Conservation (phyloP, 805 yeast genomes). For the Yarrowia deformans region DNA sequence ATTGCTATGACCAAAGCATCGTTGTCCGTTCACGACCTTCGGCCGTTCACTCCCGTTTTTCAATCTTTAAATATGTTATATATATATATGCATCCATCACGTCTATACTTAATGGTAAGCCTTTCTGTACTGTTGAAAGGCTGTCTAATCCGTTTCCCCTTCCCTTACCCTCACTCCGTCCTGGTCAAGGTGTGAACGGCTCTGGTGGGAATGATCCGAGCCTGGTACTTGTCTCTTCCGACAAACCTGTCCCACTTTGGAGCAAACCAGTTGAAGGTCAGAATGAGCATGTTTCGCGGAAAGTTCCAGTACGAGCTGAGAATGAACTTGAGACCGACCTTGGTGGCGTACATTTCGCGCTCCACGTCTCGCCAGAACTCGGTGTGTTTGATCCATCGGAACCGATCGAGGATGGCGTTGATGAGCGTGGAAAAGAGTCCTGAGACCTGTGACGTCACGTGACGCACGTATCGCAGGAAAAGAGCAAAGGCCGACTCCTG, state of each 20-base stretch:
- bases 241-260: slow-evolving; percentile 77
- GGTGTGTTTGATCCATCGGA: slow-evolving; percentile 38
- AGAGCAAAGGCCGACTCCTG: background rate
- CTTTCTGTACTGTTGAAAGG: background rate
- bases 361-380: slow-evolving; percentile 56
- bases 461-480: slow-evolving; percentile 3
- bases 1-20: no score
- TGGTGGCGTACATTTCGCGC: slow-evolving; percentile 60
- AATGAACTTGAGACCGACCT: slow-evolving; percentile 69
- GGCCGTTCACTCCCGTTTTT: no score
- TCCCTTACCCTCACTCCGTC: background rate
- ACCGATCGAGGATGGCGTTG: slow-evolving; percentile 5
- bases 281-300: slow-evolving; percentile 67
- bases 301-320: slow-evolving; percentile 69
- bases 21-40: no score
- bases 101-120: slow-evolving; percentile 4
- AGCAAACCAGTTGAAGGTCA: slow-evolving; percentile 58
- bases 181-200: background rate
- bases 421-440: slow-evolving; percentile 2
- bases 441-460: background rate
- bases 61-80: slow-evolving; percentile 7
- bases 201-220: slow-evolving; percentile 3
- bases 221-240: slow-evolving; percentile 56
- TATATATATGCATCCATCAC: slow-evolving; percentile 24
- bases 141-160: no score